Evolutionary conservation across 164 flowering plant genomes (phyloP).

Genomic region (Dillenia suffruticosa): DNA sequence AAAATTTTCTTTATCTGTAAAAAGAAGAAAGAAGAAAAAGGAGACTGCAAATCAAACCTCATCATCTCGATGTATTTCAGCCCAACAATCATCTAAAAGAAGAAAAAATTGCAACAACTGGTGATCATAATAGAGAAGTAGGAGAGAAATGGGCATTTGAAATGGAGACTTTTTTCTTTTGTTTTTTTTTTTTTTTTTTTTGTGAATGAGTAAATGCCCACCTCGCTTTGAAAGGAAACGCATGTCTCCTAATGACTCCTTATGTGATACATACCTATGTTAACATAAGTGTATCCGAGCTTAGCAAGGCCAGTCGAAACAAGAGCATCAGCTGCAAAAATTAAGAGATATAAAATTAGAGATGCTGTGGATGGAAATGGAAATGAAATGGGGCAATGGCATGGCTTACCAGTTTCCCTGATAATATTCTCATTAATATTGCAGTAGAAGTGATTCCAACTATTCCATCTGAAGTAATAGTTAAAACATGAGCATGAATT

Average conservation of each 20-base stretch:
- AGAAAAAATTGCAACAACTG: too few species aligned
- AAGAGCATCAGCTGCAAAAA: conserved; percentile 46
- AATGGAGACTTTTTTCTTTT: too few species aligned
- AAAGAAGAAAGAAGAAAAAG: not conserved
- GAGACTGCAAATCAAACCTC: conserved; percentile 17
- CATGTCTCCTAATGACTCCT: too few species aligned
- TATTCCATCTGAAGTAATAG: conserved; percentile 33
- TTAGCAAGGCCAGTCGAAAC: conserved; percentile 50
- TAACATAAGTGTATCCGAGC: conserved; percentile 49
- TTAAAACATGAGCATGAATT: too few species aligned
- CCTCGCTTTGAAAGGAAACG: too few species aligned
- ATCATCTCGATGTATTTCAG: conserved; percentile 29
- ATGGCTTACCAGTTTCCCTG: conserved; percentile 31
- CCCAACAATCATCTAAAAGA: conserved; percentile 29
- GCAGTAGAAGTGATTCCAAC: conserved; percentile 46
- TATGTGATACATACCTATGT: conserved; percentile 31
- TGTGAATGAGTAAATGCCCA: too few species aligned
- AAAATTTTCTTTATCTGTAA: not conserved
- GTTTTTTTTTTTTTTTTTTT: too few species aligned
- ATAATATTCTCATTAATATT: conserved; percentile 28
- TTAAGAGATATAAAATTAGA: too few species aligned
- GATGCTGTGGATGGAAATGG: not conserved
- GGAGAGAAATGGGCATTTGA: too few species aligned
- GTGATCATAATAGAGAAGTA: too few species aligned
- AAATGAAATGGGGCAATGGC: not conserved